Percentiles rank a stretch among this genome's conserved stretches.
phyloP scores from a whole-genome alignment of 257 asterid species.

The Penstemon eatonii region DNA sequence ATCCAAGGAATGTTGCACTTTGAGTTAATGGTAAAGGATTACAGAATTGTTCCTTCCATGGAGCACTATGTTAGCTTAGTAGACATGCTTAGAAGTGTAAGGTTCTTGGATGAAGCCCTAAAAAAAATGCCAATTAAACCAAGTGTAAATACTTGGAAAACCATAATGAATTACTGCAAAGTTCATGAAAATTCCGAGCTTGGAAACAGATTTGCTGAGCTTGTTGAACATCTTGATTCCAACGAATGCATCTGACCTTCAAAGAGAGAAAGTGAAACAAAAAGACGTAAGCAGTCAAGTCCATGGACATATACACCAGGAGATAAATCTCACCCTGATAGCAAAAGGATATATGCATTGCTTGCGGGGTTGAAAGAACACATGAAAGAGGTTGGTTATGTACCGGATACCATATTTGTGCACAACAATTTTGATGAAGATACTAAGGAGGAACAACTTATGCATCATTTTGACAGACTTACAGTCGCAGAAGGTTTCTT shows the following conservation, averaged over 20 bases:
- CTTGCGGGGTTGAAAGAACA: conserved; percentile 70
- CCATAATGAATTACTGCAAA: conserved; percentile 63
- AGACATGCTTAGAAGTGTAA: conserved; percentile 74
- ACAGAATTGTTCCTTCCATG: conserved; percentile 59
- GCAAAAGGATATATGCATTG: background rate
- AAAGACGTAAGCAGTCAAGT: too few relatives aligned
- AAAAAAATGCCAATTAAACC: conserved; percentile 70
- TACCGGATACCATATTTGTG: conserved; percentile 69
- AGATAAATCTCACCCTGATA: conserved; percentile 9
- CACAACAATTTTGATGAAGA: conserved; percentile 85
- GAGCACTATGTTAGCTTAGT: conserved; percentile 69
- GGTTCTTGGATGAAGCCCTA: conserved; percentile 72
- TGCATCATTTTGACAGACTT: conserved; percentile 86
- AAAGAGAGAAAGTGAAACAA: conserved; percentile 54
- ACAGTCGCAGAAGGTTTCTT: conserved; percentile 82
- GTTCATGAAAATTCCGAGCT: conserved; percentile 70
- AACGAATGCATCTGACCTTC: conserved; percentile 49
- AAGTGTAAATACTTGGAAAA: conserved; percentile 56
- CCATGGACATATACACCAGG: too few relatives aligned
- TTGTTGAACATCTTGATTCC: conserved; percentile 58
- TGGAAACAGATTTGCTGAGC: conserved; percentile 74
- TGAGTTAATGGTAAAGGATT: conserved; percentile 68
- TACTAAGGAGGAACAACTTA: conserved; percentile 80
- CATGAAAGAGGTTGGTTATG: conserved; percentile 76
- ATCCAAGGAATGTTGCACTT: conserved; percentile 73